Evolutionary conservation across 305 asterid genomes (phyloP).

Genomic region (Fraxinus platypoda): DNA sequence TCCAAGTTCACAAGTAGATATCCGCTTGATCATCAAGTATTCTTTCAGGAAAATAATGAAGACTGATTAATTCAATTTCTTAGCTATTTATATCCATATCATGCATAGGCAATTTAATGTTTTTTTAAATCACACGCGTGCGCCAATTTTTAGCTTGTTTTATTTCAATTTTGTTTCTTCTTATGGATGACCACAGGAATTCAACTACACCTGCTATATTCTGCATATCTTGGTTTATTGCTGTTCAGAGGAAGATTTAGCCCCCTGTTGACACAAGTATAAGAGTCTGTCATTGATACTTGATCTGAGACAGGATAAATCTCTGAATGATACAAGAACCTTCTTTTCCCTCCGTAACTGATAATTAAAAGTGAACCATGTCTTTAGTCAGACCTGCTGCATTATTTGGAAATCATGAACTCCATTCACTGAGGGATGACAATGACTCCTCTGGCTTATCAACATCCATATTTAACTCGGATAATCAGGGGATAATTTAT

Average conservation of each 20-base stretch:
- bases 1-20: neutral
- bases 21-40: neutral
- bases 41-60: neutral
- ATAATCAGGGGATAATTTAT: constrained; percentile 40
- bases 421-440: constrained; percentile 44
- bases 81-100: neutral
- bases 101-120: neutral
- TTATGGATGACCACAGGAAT: constrained; percentile 16
- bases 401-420: constrained; percentile 42
- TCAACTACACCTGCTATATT: neutral
- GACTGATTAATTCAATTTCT: neutral
- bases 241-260: constrained; percentile 12
- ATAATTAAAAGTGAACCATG: constrained; percentile 42
- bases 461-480: constrained; percentile 42
- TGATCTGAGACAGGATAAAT: constrained; percentile 1
- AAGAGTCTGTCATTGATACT: neutral
- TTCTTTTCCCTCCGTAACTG: neutral
- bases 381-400: constrained; percentile 63
- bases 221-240: neutral
- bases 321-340: neutral
- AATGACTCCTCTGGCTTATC: constrained; percentile 39
- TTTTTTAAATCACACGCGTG: neutral
- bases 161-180: neutral
- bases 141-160: neutral
- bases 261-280: neutral